Evolutionary conservation across 495 filamentous ascomycete genomes (phyloP).

Genomic region (Aspergillus saccharolyticus): DNA sequence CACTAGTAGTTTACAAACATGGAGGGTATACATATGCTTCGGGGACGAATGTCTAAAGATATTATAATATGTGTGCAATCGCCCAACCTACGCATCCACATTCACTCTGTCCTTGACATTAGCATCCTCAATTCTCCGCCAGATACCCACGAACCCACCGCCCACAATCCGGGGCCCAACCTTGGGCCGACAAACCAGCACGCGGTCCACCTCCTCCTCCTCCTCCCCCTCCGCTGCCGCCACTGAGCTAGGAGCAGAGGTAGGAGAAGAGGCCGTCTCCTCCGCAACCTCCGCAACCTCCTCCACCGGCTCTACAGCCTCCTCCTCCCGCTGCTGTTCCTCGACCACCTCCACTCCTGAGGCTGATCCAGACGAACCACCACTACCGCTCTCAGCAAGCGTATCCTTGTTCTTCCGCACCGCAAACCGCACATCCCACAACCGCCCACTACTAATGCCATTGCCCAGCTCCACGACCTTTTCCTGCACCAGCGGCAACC

Average conservation of each 20-base stretch:
- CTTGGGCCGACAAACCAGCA: slow-evolving; percentile 65
- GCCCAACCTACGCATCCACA: neutral
- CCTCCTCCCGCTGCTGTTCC: neutral
- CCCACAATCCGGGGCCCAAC: slow-evolving; percentile 57
- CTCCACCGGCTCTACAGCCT: neutral
- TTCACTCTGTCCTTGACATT: slow-evolving; percentile 11
- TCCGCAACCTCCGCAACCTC: neutral
- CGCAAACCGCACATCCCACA: slow-evolving; percentile 62
- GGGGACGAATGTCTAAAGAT: no score
- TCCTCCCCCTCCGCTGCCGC: no score
- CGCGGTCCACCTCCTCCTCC: slow-evolving; percentile 37
- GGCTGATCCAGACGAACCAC: neutral
- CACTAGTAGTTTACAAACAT: neutral
- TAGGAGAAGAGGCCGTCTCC: neutral
- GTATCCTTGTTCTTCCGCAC: slow-evolving; percentile 43
- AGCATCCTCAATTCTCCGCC: slow-evolving; percentile 47
- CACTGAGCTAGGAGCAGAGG: neutral
- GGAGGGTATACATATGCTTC: neutral
- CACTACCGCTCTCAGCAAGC: slow-evolving; percentile 19
- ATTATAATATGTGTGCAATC: neutral
- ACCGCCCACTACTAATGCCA: slow-evolving; percentile 50
- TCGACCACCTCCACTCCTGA: neutral
- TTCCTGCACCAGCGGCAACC: slow-evolving; percentile 54
- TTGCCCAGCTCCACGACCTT: slow-evolving; percentile 60
- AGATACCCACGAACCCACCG: slow-evolving; percentile 69